Evolutionary conservation across 306 rosid species (phyloP).

Genomic region (Lathyrus aphaca): DNA sequence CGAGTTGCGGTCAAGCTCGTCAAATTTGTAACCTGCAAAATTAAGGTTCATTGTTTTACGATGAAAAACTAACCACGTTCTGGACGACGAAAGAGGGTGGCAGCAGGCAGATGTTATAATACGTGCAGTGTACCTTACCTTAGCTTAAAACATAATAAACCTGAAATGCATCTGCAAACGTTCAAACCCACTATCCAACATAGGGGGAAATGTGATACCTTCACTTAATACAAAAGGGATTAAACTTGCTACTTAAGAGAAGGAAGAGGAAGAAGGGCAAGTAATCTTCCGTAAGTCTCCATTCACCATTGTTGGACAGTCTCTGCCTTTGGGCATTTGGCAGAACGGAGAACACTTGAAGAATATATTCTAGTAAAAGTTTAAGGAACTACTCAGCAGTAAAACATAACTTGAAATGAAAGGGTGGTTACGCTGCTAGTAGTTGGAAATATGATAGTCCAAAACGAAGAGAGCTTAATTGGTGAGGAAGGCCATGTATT

Average conservation of each 20-base stretch:
- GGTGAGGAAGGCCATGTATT: slow-evolving; percentile 4
- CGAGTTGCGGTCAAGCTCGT: slow-evolving; percentile 94
- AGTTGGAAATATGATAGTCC: slow-evolving; percentile 26
- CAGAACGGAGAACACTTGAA: slow-evolving; percentile 12
- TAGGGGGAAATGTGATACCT: slow-evolving; percentile 34
- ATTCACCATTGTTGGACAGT: slow-evolving; percentile 24
- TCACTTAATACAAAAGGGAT: slow-evolving; percentile 36
- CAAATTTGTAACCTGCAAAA: slow-evolving; percentile 99
- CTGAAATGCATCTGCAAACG: slow-evolving; percentile 43
- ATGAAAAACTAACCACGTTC: slow-evolving; percentile 57
- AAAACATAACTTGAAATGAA: slow-evolving; percentile 28
- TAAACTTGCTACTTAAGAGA: slow-evolving; percentile 32
- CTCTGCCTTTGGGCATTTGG: slow-evolving; percentile 26
- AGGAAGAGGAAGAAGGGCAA: not conserved
- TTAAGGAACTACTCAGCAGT: slow-evolving; percentile 22
- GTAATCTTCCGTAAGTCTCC: slow-evolving; percentile 37
- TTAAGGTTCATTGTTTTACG: slow-evolving; percentile 76
- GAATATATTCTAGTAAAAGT: slow-evolving; percentile 13
- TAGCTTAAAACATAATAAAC: slow-evolving; percentile 45
- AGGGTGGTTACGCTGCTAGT: not conserved
- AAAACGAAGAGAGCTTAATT: slow-evolving; percentile 25
- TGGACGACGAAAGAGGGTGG: slow-evolving; percentile 57
- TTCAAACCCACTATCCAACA: slow-evolving; percentile 49
- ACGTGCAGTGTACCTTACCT: slow-evolving; percentile 51
- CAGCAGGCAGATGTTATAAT: slow-evolving; percentile 54